A percentile compares a stretch with the other conserved stretches of the same genome.
These are phyloP conservation scores for Pythium utonaiense DNA, from an alignment of 352 stramenopile species.

Conservation along the genomic window DNA sequence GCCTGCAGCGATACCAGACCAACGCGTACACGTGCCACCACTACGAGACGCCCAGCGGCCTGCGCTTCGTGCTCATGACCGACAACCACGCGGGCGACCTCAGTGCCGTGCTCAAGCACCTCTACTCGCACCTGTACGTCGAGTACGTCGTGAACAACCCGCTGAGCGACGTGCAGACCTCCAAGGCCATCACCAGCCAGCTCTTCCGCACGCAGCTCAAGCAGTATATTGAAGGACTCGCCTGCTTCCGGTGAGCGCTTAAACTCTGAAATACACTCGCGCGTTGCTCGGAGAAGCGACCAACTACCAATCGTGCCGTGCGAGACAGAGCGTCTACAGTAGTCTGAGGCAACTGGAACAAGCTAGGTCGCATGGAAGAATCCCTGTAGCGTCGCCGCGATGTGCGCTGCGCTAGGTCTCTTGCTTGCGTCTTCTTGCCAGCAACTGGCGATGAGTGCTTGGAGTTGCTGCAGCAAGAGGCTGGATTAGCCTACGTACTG, in stretches of 20 bases:
- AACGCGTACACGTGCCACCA: slow-evolving; percentile 90
- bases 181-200: slow-evolving; percentile 74
- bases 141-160: slow-evolving; percentile 90
- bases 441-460: slow-evolving; percentile 53
- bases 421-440: slow-evolving; percentile 60
- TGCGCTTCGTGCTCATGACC: slow-evolving; percentile 90
- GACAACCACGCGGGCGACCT: slow-evolving; percentile 86
- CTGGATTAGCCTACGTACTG: background rate
- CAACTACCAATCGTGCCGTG: too few relatives aligned
- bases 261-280: slow-evolving; percentile 7
- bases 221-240: slow-evolving; percentile 72
- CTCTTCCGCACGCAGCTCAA: slow-evolving; percentile 69
- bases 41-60: slow-evolving; percentile 86
- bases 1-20: slow-evolving; percentile 83
- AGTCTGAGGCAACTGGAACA: background rate
- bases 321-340: too few relatives aligned
- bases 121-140: slow-evolving; percentile 89
- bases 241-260: slow-evolving; percentile 56
- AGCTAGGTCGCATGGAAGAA: slow-evolving; percentile 38
- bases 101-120: slow-evolving; percentile 73
- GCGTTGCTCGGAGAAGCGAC: too few relatives aligned
- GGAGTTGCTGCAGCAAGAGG: slow-evolving; percentile 38
- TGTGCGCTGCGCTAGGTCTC: slow-evolving; percentile 40
- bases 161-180: slow-evolving; percentile 67
- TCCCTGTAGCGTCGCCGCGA: slow-evolving; percentile 38